These are phyloP conservation scores for Megacollybia marginata DNA, from an alignment of 768 basidiomycete species.

Conservation along the genomic window DNA sequence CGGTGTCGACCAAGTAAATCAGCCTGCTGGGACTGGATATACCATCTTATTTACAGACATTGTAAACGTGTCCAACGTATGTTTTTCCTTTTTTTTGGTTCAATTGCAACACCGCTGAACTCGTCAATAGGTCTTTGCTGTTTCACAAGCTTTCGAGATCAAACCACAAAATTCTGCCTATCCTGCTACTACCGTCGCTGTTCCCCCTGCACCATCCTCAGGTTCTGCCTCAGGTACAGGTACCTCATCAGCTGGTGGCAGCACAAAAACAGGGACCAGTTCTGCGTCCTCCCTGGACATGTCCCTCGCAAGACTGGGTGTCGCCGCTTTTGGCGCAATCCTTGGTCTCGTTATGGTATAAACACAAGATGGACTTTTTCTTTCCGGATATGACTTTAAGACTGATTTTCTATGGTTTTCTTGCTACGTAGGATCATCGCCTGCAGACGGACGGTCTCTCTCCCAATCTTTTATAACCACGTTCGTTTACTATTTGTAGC, in stretches of 20 bases:
- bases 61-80: conserved; percentile 45
- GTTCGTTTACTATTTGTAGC: too few species aligned
- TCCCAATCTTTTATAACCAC: too few species aligned
- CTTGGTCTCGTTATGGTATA: not conserved
- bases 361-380: too few species aligned
- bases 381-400: too few species aligned
- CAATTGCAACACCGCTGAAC: not conserved
- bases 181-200: conserved; percentile 30
- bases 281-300: not conserved
- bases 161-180: conserved; percentile 48
- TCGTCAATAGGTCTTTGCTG: conserved; percentile 43
- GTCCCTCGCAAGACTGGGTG: not conserved
- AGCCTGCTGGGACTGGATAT: conserved; percentile 38
- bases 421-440: too few species aligned
- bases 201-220: too few species aligned
- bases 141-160: conserved; percentile 52
- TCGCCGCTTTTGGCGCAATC: not conserved
- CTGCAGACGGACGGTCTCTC: too few species aligned
- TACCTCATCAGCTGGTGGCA: conserved; percentile 16
- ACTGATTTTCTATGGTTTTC: too few species aligned
- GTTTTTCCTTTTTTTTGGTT: conserved; percentile 15
- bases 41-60: conserved; percentile 41
- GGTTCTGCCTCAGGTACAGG: conserved; percentile 15
- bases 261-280: conserved; percentile 9
- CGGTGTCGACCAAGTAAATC: conserved; percentile 35